Evolutionary conservation across 495 filamentous ascomycete genomes (phyloP).

Genomic region (Trichodelitschia bisporula): DNA sequence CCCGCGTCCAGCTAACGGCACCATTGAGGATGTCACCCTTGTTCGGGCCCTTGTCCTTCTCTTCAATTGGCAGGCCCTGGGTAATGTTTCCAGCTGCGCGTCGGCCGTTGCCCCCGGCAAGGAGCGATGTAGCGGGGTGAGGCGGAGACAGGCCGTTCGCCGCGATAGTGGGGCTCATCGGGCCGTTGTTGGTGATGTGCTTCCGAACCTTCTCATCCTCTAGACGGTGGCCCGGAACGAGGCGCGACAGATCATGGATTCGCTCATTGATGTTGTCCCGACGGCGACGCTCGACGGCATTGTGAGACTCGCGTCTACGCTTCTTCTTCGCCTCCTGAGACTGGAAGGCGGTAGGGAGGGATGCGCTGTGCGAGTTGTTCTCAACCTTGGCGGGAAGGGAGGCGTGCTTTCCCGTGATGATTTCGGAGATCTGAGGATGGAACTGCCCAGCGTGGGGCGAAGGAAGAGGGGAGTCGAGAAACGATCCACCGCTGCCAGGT

Average conservation of each 20-base stretch:
- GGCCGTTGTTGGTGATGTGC: constrained; percentile 70
- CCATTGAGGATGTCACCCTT: constrained; percentile 98
- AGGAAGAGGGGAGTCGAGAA: constrained; percentile 50
- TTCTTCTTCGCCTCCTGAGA: constrained; percentile 84
- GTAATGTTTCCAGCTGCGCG: constrained; percentile 78
- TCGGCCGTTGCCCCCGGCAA: constrained; percentile 63
- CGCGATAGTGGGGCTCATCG: constrained; percentile 55
- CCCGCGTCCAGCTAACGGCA: constrained; percentile 85
- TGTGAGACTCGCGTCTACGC: constrained; percentile 79
- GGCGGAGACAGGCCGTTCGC: constrained; percentile 34
- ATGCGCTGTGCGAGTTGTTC: constrained; percentile 18
- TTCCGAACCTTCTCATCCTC: constrained; percentile 96
- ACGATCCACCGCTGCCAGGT: constrained; percentile 53
- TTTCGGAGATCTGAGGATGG: constrained; percentile 41
- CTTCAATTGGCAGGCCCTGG: constrained; percentile 71
- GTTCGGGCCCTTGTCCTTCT: constrained; percentile 96
- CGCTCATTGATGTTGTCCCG: constrained; percentile 97
- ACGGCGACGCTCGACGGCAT: constrained; percentile 79
- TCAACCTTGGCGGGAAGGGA: constrained; percentile 49
- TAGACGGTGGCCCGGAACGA: constrained; percentile 76
- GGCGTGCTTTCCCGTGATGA: constrained; percentile 42
- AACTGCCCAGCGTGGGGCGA: constrained; percentile 19
- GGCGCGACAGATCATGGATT: constrained; percentile 82
- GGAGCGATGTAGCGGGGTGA: constrained; percentile 69
- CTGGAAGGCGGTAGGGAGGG: constrained; percentile 20